Conservation (phyloP, 75 land plant genomes). For the Sequoiadendron giganteum region DNA sequence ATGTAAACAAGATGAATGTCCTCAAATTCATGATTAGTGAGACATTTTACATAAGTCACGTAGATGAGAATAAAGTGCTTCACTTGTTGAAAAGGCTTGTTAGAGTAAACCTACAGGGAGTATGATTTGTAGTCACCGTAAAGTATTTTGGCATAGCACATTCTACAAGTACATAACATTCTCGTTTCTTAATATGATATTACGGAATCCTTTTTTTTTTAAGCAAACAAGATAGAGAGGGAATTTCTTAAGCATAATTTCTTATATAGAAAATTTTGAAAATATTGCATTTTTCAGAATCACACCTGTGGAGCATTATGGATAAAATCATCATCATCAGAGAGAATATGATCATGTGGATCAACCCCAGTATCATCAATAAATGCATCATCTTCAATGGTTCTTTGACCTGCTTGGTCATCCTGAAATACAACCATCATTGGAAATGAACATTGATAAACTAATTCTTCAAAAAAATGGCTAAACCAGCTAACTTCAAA, state of each 20-base stretch:
- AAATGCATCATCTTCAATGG: constrained; percentile 79
- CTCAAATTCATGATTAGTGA: too few relatives aligned
- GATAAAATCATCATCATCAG: constrained; percentile 67
- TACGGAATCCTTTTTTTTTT: too few relatives aligned
- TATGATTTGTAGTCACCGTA: too few relatives aligned
- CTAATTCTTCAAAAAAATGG: not conserved
- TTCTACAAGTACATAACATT: too few relatives aligned
- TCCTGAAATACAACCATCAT: constrained; percentile 42
- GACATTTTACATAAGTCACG: too few relatives aligned
- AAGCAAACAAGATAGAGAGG: too few relatives aligned
- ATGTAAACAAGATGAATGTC: too few relatives aligned
- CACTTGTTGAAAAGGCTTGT: too few relatives aligned
- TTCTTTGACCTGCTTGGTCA: constrained; percentile 70
- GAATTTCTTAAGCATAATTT: not conserved
- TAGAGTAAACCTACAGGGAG: too few relatives aligned
- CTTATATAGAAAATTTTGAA: not conserved
- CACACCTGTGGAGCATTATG: constrained; percentile 74
- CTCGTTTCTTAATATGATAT: too few relatives aligned
- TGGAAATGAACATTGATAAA: not conserved
- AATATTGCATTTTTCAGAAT: not conserved
- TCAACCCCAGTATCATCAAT: constrained; percentile 97
- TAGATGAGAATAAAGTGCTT: too few relatives aligned
- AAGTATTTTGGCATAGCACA: too few relatives aligned
- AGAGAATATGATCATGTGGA: constrained; percentile 57
- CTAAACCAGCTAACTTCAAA: not conserved